Evolutionary conservation across 768 basidiomycete genomes (phyloP), one percentile per base, ranked within the genome.

Genomic region (Hericium erinaceus): DNA sequence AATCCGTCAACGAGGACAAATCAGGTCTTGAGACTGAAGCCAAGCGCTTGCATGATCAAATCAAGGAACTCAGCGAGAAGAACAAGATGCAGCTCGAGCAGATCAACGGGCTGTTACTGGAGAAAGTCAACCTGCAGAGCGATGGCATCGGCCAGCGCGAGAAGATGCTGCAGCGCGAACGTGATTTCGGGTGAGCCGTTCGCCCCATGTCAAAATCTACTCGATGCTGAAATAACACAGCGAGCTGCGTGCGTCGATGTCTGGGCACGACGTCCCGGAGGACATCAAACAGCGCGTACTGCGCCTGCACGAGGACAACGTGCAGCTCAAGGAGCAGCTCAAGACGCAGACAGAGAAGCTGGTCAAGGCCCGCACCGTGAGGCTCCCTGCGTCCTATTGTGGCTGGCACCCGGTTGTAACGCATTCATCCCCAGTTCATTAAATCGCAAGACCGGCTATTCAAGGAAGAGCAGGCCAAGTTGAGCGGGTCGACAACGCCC

Each of bases 71-170:
- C 6, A 73, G 72, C 44, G 91, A 94, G 62, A 95, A 92, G 79
- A 91, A 86, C 67, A 78, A 83, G 64, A 89, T 92, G 87, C 93
- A 95, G 65, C 79, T 94, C 20, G 91, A 95, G 70, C 90, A 92
- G 67, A 80, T 94, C 64, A 90, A 91, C 65, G 78, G 67, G 5
- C 76, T 98, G n/a, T 72, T 98, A 0, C 72, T 95, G 26, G 95
- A 98, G 69, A 98, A 98, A 72, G 87, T 97, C 56, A 89, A 79
- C 60, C 72, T 95, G 40, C 95, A 97, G 69, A 86, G 84, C 64
- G 90, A 93, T 51, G 87, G 89, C n/a, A 92, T 98, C 61, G 84
- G 84, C 13, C 88, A 94, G 64, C 76, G 94, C 54, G 95, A 97
- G 67, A 82, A 75, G 67, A 83, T 92, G 81, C 74, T 98, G 39